Percentiles rank a stretch among this genome's conserved stretches.
Conservation (phyloP, 306 rosid species). For the Cucumis cinereus region DNA sequence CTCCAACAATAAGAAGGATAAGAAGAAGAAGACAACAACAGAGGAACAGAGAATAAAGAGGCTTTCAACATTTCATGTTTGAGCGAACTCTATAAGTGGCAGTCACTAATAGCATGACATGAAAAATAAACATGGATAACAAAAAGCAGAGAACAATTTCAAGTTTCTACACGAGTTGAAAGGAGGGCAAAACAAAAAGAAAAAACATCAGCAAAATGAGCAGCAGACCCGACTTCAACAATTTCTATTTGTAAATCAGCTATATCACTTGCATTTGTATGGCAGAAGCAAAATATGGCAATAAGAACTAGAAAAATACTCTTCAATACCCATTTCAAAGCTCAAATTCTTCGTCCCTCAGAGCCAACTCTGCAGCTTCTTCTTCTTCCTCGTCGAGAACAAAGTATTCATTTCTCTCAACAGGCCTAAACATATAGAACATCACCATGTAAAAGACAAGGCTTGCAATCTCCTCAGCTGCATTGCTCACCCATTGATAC, state of each 20-base stretch:
- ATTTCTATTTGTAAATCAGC: conserved; percentile 7
- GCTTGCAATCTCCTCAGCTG: conserved; percentile 79
- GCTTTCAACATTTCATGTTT: conserved; percentile 5
- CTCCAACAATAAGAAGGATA: background rate
- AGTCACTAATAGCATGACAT: conserved; percentile 7
- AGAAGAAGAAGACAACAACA: background rate
- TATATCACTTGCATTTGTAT: conserved; percentile 9
- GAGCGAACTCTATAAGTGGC: conserved; percentile 1
- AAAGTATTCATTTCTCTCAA: conserved; percentile 75
- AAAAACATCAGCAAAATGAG: conserved; percentile 5
- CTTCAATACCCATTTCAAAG: conserved; percentile 1
- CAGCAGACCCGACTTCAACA: conserved; percentile 6
- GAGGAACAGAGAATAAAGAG: background rate
- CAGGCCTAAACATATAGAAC: conserved; percentile 94
- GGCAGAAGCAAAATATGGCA: background rate
- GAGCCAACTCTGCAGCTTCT: conserved; percentile 83
- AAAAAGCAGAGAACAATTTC: conserved; percentile 2
- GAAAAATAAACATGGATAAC: conserved; percentile 9
- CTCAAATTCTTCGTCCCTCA: conserved; percentile 51
- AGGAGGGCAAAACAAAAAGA: background rate
- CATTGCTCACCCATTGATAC: conserved; percentile 89
- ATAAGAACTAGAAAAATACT: conserved; percentile 3
- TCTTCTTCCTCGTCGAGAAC: conserved; percentile 90
- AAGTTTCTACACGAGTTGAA: conserved; percentile 7
- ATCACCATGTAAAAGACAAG: conserved; percentile 59